These are phyloP conservation scores for Amanita exitialis DNA, from an alignment of 768 basidiomycete species.

Conservation along the genomic window DNA sequence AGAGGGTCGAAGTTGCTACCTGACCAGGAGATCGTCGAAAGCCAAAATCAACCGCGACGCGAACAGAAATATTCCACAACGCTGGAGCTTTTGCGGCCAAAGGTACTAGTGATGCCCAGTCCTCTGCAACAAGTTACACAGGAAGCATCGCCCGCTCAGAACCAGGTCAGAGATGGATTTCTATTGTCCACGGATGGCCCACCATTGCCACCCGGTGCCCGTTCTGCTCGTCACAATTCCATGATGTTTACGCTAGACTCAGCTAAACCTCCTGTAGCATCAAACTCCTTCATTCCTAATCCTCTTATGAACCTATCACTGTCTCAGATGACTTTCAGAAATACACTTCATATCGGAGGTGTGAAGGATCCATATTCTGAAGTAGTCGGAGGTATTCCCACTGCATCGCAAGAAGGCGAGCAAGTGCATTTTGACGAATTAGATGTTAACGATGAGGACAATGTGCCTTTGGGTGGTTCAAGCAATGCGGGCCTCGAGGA, in stretches of 20 bases:
- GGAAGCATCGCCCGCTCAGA: constrained; percentile 22
- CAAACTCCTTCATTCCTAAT: constrained; percentile 71
- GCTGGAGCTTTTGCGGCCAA: constrained; percentile 74
- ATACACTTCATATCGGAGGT: constrained; percentile 63
- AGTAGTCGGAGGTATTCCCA: constrained; percentile 49
- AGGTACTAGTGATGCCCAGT: constrained; percentile 91
- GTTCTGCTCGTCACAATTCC: constrained; percentile 43
- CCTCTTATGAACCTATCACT: constrained; percentile 62
- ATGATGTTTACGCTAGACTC: constrained; percentile 19
- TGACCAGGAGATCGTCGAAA: constrained; percentile 40
- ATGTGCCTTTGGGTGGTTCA: constrained; percentile 5
- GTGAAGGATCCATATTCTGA: constrained; percentile 56
- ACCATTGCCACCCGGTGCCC: constrained; percentile 69
- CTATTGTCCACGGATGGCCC: constrained; percentile 58
- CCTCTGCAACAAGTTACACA: constrained; percentile 51
- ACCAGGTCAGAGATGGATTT: constrained; percentile 45
- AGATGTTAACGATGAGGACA: constrained; percentile 25
- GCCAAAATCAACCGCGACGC: constrained; percentile 25
- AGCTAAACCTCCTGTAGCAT: constrained; percentile 31
- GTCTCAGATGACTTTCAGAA: constrained; percentile 82
- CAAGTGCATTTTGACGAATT: constrained; percentile 44
- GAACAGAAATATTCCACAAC: constrained; percentile 65
- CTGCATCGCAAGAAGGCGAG: constrained; percentile 73
- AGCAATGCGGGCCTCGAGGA: constrained; percentile 21
- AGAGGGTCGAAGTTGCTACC: constrained; percentile 54